Evolutionary conservation across 306 rosid genomes (phyloP).

Genomic region (Echinosophora koreensis): DNA sequence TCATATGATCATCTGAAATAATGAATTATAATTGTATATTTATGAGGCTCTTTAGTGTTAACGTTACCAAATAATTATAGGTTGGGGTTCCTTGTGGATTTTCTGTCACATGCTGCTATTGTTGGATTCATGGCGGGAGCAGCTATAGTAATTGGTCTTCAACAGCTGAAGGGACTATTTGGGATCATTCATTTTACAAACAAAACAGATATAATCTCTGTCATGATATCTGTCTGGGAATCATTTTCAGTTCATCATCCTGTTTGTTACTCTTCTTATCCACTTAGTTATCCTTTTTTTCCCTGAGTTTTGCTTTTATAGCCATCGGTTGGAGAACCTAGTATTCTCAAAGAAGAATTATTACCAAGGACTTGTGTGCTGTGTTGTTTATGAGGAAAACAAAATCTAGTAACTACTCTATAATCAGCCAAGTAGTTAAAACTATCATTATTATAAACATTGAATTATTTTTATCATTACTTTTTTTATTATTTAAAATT

Average conservation of each 20-base stretch:
- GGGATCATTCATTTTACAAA: slow-evolving; percentile 62
- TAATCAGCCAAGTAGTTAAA: not conserved
- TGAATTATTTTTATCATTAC: too few relatives aligned
- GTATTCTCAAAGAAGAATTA: not conserved
- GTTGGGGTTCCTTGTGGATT: slow-evolving; percentile 65
- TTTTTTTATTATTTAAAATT: too few relatives aligned
- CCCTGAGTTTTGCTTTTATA: not conserved
- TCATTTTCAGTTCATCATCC: slow-evolving; percentile 55
- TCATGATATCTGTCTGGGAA: slow-evolving; percentile 50
- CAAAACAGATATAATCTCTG: slow-evolving; percentile 66
- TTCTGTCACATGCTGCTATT: slow-evolving; percentile 61
- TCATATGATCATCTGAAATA: not conserved
- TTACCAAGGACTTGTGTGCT: not conserved
- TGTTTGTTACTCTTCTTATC: slow-evolving; percentile 28
- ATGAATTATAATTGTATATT: not conserved
- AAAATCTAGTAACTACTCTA: not conserved
- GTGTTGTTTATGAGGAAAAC: not conserved
- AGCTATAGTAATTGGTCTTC: slow-evolving; percentile 66
- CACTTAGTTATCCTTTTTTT: not conserved
- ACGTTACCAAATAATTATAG: slow-evolving; percentile 33
- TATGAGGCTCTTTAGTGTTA: not conserved
- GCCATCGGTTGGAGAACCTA: not conserved
- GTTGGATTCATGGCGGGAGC: slow-evolving; percentile 66
- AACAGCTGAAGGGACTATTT: slow-evolving; percentile 63
- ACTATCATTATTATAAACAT: not conserved